Base-by-base conservation (phyloP, 2,329 filamentous ascomycete species). In the Aspergillus versicolor region DNA sequence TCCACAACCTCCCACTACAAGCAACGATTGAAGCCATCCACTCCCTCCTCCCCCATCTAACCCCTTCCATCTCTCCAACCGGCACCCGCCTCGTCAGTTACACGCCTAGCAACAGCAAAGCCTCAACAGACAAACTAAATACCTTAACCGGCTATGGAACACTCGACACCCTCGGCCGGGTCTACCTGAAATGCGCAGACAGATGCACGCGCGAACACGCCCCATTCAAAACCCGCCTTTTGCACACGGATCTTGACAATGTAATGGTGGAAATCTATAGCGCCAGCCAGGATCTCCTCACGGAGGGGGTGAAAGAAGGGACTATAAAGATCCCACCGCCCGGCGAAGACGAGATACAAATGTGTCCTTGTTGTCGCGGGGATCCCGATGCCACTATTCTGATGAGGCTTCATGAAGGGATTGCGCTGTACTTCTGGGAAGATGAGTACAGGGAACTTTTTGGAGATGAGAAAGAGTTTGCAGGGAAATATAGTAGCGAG, bases 291-390 rank as follows among this genome's bases (percentile, higher is more conserved):
- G 32, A 40, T 0, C n/a, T 46, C 9, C 43, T 61, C 3, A 5
- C 17, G 0, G 34, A 53, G 2, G 58, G 57, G 0, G 4, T 60
- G 4, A 15, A 44, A 2, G 48, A 61, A n/a, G 62, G 63, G 3
- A 56, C 47, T 1, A 57, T 65, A 4, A 43, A 15, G 3, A 27
- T 45, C 6, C 57, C 58, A 2, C 41, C 38, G 11, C n/a, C 11
- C 12, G 34, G 40, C 9, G 17, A 32, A 5, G n/a, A 19, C 1
- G 56, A 54, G 9, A 13, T 27, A 3, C 17, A 9, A 0, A 49
- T 47, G 9, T 66, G 66, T 51, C 37, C 61, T 1, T 67, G 64
- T 38, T 68, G 65, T 32, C 40, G 41, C 5, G 65, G 65, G 1
- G 58, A 65, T 24, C 61, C 61, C 1, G 50, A 42, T n/a, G 64